Conservation (phyloP, 805 yeast species). For the Cyberlindnera misumaiensis region DNA sequence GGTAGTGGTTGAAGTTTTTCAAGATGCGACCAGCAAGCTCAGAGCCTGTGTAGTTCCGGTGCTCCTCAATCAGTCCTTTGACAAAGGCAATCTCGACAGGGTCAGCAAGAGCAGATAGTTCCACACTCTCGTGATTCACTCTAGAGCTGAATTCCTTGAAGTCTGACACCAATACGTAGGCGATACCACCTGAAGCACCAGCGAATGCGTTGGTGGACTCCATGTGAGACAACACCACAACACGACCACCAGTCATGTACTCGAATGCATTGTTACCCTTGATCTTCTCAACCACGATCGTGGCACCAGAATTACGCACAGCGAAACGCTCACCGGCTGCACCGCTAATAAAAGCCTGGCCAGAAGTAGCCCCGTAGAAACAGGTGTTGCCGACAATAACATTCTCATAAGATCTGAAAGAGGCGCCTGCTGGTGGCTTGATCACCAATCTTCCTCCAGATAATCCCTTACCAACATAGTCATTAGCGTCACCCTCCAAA, state of each 20-base stretch:
- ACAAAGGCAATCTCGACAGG: constrained; percentile 92
- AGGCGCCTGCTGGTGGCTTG: constrained; percentile 81
- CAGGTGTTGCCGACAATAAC: constrained; percentile 96
- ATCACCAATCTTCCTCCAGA: constrained; percentile 93
- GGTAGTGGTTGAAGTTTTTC: constrained; percentile 79
- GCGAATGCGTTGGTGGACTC: constrained; percentile 86
- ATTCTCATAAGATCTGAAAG: constrained; percentile 91
- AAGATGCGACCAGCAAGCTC: constrained; percentile 81
- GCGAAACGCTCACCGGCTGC: constrained; percentile 98
- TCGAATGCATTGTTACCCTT: constrained; percentile 99
- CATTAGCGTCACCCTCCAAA: constrained; percentile 96
- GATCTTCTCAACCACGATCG: constrained; percentile 87
- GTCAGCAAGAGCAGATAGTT: constrained; percentile 66
- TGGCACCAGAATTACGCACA: constrained; percentile 97
- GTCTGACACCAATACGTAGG: constrained; percentile 91
- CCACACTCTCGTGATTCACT: constrained; percentile 79
- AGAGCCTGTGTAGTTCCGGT: constrained; percentile 89
- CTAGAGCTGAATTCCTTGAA: constrained; percentile 74
- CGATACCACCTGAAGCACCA: constrained; percentile 99
- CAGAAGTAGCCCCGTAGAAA: constrained; percentile 95
- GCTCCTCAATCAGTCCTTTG: constrained; percentile 90
- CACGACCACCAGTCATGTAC: constrained; percentile 99
- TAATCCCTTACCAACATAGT: constrained; percentile 95
- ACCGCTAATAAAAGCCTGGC: constrained; percentile 91
- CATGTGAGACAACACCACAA: constrained; percentile 83